Evolutionary conservation across 192 early-diverging fungal species (phyloP).

Genomic region (Mortierella hygrophila): DNA sequence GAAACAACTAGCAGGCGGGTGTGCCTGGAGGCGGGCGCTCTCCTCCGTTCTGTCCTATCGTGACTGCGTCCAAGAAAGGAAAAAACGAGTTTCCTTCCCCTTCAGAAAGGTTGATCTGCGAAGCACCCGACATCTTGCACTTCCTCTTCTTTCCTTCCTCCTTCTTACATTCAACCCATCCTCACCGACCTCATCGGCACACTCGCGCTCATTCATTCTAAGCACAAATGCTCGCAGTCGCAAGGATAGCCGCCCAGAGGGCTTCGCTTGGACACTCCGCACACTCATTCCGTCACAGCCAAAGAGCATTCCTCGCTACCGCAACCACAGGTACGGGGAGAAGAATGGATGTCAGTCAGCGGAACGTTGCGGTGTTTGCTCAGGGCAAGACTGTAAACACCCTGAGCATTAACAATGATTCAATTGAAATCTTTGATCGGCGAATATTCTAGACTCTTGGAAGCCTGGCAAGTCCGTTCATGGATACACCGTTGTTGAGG

Average conservation of each 20-base stretch:
- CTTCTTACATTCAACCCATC: background rate
- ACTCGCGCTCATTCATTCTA: background rate
- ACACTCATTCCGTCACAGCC: conserved; percentile 25
- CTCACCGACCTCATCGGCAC: background rate
- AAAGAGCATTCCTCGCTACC: conserved; percentile 45
- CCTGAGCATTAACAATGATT: background rate
- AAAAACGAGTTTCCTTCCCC: background rate
- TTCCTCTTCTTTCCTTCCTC: background rate
- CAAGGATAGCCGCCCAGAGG: conserved; percentile 35
- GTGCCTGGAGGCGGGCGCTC: background rate
- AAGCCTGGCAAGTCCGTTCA: conserved; percentile 46
- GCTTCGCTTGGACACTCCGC: conserved; percentile 10
- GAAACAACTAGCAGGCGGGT: background rate
- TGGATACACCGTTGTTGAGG: conserved; percentile 54
- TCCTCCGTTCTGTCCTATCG: background rate
- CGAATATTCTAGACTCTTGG: conserved; percentile 32
- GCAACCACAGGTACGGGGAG: background rate
- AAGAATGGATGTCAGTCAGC: too few species aligned
- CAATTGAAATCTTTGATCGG: background rate
- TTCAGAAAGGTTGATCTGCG: background rate
- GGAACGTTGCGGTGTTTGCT: too few species aligned
- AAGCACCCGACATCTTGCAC: background rate
- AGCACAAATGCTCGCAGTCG: conserved; percentile 38
- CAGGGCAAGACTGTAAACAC: too few species aligned
- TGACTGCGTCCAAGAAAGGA: background rate